These are phyloP conservation scores for Pestalotiopsis sp. DNA, from an alignment of 2,329 filamentous ascomycete species.

Conservation along the genomic window DNA sequence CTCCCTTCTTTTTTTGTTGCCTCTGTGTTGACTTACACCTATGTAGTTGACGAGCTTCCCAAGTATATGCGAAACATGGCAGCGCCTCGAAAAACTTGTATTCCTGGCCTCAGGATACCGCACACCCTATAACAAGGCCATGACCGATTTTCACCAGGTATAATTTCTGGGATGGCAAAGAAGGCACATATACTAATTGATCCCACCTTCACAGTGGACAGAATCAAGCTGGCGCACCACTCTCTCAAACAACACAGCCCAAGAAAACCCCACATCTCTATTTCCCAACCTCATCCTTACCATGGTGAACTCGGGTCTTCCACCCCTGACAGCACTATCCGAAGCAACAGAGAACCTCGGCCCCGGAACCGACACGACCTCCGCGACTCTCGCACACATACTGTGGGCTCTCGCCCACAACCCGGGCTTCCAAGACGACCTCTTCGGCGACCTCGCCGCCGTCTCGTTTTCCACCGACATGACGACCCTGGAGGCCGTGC, in stretches of 20 bases:
- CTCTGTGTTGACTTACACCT: not conserved
- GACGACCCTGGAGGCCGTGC: constrained; percentile 3
- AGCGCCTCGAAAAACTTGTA: not conserved
- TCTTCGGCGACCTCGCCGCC: not conserved
- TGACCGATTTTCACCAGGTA: not conserved
- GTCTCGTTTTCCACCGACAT: constrained; percentile 8
- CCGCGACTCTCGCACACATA: constrained; percentile 3
- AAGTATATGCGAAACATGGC: not conserved
- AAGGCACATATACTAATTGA: not conserved
- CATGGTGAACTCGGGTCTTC: constrained; percentile 4
- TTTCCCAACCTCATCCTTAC: constrained; percentile 4
- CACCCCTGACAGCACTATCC: not conserved
- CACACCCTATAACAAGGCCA: not conserved
- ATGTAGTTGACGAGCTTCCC: not conserved
- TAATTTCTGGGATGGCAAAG: not conserved
- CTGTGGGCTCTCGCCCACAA: constrained; percentile 8
- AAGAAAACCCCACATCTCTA: not conserved
- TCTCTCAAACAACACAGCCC: not conserved
- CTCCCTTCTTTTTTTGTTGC: no score
- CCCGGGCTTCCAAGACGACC: constrained; percentile 1
- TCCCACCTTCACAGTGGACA: not conserved
- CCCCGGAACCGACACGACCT: constrained; percentile 4
- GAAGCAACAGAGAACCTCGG: constrained; percentile 8
- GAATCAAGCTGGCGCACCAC: constrained; percentile 3
- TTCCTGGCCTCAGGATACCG: not conserved